Conservation (phyloP, 345 rosid genomes). For the Citrus sp. region DNA sequence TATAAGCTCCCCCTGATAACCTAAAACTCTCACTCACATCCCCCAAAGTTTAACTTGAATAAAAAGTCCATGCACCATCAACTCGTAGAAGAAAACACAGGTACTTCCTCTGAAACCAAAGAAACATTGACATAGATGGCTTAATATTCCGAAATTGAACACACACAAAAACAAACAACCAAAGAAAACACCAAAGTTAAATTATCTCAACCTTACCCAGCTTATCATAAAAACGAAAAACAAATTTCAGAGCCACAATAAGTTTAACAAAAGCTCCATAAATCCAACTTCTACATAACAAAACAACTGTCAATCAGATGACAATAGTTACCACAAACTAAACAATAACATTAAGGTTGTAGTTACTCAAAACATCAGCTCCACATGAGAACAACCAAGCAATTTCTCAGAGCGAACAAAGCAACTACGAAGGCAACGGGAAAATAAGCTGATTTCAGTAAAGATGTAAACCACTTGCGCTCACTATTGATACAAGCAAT, state of each 20-base stretch:
- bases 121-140: not conserved
- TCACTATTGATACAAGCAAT: constrained; percentile 1
- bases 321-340: not conserved
- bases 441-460: constrained; percentile 5
- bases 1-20: constrained; percentile 13
- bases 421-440: not conserved
- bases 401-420: too few species aligned
- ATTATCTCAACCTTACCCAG: not conserved
- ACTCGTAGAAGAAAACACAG: not conserved
- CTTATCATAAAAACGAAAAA: not conserved
- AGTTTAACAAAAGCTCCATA: not conserved
- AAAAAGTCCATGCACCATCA: constrained; percentile 9
- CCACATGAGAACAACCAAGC: not conserved
- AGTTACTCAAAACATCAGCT: not conserved
- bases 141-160: not conserved
- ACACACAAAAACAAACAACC: not conserved
- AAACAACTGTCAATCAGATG: not conserved
- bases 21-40: constrained; percentile 26
- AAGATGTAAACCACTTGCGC: not conserved
- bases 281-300: not conserved
- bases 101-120: constrained; percentile 6
- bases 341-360: not conserved
- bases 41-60: constrained; percentile 5
- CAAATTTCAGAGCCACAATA: not conserved
- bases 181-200: not conserved